Evolutionary conservation across 768 basidiomycete genomes (phyloP).

Genomic region (Amanita exitialis): DNA sequence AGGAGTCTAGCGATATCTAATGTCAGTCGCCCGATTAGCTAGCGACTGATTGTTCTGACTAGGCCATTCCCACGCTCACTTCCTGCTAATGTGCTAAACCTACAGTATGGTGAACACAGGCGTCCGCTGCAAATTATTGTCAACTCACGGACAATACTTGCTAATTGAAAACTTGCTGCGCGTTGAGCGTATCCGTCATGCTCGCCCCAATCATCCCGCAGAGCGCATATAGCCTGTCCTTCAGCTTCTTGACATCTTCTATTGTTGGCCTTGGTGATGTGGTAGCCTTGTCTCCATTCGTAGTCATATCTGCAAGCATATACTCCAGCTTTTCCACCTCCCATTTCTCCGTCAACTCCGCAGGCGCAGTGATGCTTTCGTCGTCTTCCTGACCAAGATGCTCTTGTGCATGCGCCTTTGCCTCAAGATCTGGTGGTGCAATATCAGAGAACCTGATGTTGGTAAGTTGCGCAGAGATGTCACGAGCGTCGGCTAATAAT

Average conservation of each 20-base stretch:
- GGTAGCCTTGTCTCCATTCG: conserved; percentile 14
- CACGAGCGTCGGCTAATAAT: conserved; percentile 32
- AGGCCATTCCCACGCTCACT: not conserved
- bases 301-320: conserved; percentile 35
- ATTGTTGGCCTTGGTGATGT: conserved; percentile 18
- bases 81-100: not conserved
- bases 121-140: not conserved
- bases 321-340: conserved; percentile 49
- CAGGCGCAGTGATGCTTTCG: conserved; percentile 25
- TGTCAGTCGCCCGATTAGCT: not conserved
- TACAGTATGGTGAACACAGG: not conserved
- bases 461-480: conserved; percentile 46
- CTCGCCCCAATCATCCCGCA: not conserved
- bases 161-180: not conserved
- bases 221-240: conserved; percentile 10
- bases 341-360: conserved; percentile 34
- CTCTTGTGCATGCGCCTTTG: conserved; percentile 65
- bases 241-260: conserved; percentile 31
- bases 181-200: not conserved
- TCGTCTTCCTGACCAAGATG: conserved; percentile 36
- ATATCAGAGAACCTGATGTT: conserved; percentile 62
- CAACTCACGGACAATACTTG: not conserved
- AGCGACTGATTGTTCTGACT: conserved; percentile 3
- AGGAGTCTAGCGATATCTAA: not conserved
- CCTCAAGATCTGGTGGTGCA: conserved; percentile 66